Conservation (phyloP, 2,329 filamentous ascomycete species). For the Septoria petroselini region DNA sequence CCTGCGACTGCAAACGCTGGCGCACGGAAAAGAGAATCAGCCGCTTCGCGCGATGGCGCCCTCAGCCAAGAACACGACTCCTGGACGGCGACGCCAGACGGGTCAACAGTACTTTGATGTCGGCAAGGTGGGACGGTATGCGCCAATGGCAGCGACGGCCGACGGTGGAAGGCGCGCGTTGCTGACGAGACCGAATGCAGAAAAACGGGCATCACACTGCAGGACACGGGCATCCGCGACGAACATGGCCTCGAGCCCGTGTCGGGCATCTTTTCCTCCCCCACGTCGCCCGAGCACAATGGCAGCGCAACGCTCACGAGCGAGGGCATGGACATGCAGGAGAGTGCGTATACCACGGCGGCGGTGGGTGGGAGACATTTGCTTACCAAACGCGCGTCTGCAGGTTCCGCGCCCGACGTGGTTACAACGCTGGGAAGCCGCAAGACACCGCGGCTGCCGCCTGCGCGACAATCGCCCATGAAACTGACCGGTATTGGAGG, state of each 20-base stretch:
- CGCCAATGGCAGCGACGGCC: not conserved
- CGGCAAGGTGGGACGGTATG: constrained; percentile 37
- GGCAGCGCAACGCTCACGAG: constrained; percentile 27
- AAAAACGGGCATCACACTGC: constrained; percentile 82
- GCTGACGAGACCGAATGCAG: constrained; percentile 48
- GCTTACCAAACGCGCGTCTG: constrained; percentile 21
- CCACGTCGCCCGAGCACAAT: constrained; percentile 48
- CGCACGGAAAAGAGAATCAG: constrained; percentile 33
- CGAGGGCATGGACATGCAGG: constrained; percentile 55
- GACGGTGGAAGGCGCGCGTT: not conserved
- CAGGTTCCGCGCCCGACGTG: constrained; percentile 53
- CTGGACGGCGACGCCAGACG: constrained; percentile 31
- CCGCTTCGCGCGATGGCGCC: constrained; percentile 33
- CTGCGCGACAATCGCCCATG: constrained; percentile 57
- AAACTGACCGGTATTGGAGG: constrained; percentile 57
- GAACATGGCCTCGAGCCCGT: constrained; percentile 89
- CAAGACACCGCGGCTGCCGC: constrained; percentile 48
- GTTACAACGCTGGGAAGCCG: constrained; percentile 42
- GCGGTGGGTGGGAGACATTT: constrained; percentile 6
- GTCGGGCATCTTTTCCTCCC: constrained; percentile 84
- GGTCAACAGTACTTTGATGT: constrained; percentile 39
- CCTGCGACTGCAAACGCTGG: constrained; percentile 23
- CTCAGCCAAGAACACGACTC: constrained; percentile 27
- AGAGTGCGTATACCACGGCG: constrained; percentile 50
- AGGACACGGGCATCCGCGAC: constrained; percentile 76